Evolutionary conservation across 2,329 filamentous ascomycete genomes (phyloP), one percentile per base, ranked within the genome.

Genomic region (Penicillium digitatum): DNA sequence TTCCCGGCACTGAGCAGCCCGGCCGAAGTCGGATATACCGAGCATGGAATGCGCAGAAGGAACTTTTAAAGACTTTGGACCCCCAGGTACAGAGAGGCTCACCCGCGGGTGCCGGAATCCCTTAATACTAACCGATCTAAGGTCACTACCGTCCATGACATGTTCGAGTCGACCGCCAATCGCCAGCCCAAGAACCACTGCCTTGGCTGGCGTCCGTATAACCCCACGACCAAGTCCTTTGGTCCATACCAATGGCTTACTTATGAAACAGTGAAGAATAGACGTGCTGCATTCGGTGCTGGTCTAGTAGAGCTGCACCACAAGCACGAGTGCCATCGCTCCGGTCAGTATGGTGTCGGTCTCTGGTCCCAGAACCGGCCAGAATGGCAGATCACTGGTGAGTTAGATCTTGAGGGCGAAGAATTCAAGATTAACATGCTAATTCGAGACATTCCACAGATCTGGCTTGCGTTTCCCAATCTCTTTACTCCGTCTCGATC

Each of bases 301-400:
- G 94, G 93, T 55, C 74, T 97, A 45, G 86, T 92, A 37, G 87
- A 94, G 73, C 76, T 97, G 62, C 89, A 95, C 74, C 82, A 87
- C 69, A 81, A 84, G 65, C 78, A 84, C 58, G 89, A 89, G 49
- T 79, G 93, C 42, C 81, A 80, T 12, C 82, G 80, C 5, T 76
- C 81, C 45, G 86, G 69, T 48, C 68, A 87, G 68, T 87, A 88
- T 69, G 89, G 87, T 50, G 79, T 95, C 60, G 90, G 90, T 22
- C 75, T 95, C 47, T 95, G 90, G 90, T 89, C 88, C 67, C 88
- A 90, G 73, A 95, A 95, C 74, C 82, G 90, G 56, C 87, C 90
- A 0, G 89, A 95, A 74, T 95, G 90, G 90, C 89, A 95, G 78
- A 85, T 95, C 57, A 84, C 87, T 53, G 86, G 85, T 87, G 71